Evolutionary conservation across 2,329 filamentous ascomycete species (phyloP).

Genomic region (Dactylellina parvicollis): DNA sequence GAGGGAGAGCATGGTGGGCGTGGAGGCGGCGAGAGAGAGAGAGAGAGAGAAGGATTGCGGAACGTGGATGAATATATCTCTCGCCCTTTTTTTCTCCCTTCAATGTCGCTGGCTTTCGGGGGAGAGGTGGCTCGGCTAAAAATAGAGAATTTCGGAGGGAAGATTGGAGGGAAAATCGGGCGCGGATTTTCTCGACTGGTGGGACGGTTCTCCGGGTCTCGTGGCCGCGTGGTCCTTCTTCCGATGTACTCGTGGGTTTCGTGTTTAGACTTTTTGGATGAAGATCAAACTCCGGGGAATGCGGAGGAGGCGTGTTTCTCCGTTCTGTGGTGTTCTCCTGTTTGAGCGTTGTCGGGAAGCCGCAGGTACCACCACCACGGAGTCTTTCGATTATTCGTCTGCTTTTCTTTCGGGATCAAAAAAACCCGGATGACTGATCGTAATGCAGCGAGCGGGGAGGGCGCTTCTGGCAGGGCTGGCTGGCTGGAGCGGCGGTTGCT

Average conservation of each 20-base stretch:
- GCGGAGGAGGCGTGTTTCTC: constrained; percentile 9
- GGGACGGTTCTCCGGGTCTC: neutral
- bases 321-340: neutral
- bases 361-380: neutral
- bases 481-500: no score
- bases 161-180: constrained; percentile 5
- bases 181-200: constrained; percentile 15
- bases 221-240: constrained; percentile 21
- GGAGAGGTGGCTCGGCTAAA: constrained; percentile 38
- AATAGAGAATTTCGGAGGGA: constrained; percentile 23
- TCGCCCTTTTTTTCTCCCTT: constrained; percentile 1
- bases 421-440: neutral
- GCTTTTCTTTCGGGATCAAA: neutral
- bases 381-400: neutral
- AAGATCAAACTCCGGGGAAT: constrained; percentile 6
- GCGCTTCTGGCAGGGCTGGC: no score
- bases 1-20: constrained; percentile 45
- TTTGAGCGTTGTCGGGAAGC: neutral
- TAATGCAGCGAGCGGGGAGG: neutral
- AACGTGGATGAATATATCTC: constrained; percentile 14
- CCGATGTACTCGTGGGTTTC: constrained; percentile 1
- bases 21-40: neutral
- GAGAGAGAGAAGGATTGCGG: neutral
- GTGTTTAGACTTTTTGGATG: constrained; percentile 11
- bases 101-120: constrained; percentile 32